phyloP scores from a whole-genome alignment of 2,329 filamentous ascomycete genomes.

The Botrytis fabae region DNA sequence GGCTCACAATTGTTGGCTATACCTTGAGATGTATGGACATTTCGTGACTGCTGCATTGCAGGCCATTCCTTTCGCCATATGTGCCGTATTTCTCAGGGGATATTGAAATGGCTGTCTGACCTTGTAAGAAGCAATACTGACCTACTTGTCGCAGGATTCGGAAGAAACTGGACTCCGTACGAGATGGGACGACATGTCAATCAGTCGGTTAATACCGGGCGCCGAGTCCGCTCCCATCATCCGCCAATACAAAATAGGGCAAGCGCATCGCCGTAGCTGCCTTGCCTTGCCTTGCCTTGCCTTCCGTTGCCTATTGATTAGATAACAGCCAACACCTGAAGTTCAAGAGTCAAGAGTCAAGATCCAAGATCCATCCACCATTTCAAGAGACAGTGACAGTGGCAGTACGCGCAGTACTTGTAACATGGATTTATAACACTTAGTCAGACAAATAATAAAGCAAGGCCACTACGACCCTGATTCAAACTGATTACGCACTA shows the following conservation, averaged over 20 bases:
- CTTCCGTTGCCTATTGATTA: not conserved
- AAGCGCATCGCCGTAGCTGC: not conserved
- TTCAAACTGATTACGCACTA: not conserved
- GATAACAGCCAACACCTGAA: not conserved
- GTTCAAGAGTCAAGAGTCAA: not conserved
- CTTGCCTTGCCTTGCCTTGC: not conserved
- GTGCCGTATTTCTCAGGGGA: not conserved
- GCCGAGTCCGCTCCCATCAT: not conserved
- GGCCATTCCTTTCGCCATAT: not conserved
- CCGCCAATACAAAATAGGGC: not conserved
- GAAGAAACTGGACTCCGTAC: not conserved
- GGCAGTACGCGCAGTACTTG: not conserved
- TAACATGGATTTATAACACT: not conserved
- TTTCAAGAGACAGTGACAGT: not conserved
- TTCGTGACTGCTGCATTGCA: not conserved
- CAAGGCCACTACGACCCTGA: not conserved
- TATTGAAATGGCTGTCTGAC: not conserved
- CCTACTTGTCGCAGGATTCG: not conserved
- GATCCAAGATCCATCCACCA: not conserved
- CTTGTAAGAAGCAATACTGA: not conserved
- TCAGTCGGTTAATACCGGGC: not conserved
- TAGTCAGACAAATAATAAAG: slow-evolving; percentile 5
- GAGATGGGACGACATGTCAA: not conserved
- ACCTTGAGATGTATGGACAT: not conserved
- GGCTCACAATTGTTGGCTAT: not conserved